These are phyloP conservation scores for Pseudocercospora fuligena DNA, from an alignment of 2,329 filamentous ascomycete species.

Conservation along the genomic window DNA sequence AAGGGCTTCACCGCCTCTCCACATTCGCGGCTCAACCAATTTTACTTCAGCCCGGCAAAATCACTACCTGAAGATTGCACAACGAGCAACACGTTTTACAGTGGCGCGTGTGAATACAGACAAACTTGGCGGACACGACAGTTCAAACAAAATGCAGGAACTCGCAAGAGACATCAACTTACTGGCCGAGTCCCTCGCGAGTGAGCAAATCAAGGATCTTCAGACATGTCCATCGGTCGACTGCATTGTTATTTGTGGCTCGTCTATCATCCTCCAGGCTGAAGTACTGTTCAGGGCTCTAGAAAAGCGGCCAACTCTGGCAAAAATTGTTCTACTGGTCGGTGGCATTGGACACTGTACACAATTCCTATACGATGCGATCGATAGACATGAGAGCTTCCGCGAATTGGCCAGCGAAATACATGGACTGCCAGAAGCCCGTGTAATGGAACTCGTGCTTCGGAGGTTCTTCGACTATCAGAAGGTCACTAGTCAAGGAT, in stretches of 20 bases:
- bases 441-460: conserved; percentile 46
- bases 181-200: conserved; percentile 39
- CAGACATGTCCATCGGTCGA: conserved; percentile 36
- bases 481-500: conserved; percentile 36
- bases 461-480: conserved; percentile 37
- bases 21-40: too few relatives aligned
- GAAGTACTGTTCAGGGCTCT: conserved; percentile 44
- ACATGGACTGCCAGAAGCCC: conserved; percentile 46
- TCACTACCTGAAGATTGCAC: too few relatives aligned
- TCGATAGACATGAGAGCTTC: conserved; percentile 42
- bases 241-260: conserved; percentile 49
- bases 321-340: conserved; percentile 48
- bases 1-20: too few relatives aligned
- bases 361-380: conserved; percentile 47
- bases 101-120: neutral
- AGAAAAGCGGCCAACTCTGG: conserved; percentile 36
- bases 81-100: too few relatives aligned
- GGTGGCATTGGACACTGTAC: conserved; percentile 56
- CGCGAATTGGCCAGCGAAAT: conserved; percentile 36
- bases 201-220: conserved; percentile 35
- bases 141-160: neutral
- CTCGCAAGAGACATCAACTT: conserved; percentile 33
- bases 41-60: too few relatives aligned
- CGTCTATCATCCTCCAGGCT: conserved; percentile 45
- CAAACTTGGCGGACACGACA: neutral